Percentiles rank a stretch among this genome's conserved stretches.
Evolutionary conservation across 139 green algal species (phyloP).

Genomic region (Pleodorina starrii): DNA sequence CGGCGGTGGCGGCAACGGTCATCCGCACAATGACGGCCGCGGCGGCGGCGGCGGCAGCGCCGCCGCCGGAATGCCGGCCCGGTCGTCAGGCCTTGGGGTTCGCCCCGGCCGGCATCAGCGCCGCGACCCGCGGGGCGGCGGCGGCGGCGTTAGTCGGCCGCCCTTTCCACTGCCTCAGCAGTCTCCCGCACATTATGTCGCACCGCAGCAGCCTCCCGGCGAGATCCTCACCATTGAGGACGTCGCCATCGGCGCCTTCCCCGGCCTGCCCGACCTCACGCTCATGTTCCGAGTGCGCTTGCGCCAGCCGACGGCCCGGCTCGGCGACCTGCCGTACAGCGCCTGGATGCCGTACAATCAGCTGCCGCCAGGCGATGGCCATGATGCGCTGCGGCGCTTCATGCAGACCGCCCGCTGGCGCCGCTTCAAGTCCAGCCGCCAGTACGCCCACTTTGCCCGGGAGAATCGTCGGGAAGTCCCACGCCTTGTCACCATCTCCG

Average conservation of each 20-base stretch:
- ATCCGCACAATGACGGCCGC: no score
- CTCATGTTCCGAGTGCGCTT: constrained; percentile 37
- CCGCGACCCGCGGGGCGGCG: neutral
- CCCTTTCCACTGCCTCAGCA: neutral
- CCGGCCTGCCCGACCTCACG: neutral
- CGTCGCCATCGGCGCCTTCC: constrained; percentile 16
- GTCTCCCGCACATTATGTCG: neutral
- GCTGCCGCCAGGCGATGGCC: neutral
- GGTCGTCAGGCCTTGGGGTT: no score
- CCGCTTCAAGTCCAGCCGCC: neutral
- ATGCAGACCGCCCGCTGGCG: constrained; percentile 26
- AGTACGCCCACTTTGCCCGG: constrained; percentile 1
- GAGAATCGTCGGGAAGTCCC: neutral
- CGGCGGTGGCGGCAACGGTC: neutral
- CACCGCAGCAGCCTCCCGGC: neutral
- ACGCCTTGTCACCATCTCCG: constrained; percentile 1
- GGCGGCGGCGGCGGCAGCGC: no score
- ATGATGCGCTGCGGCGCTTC: constrained; percentile 41
- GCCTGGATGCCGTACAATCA: constrained; percentile 32
- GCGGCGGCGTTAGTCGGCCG: neutral
- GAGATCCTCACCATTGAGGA: constrained; percentile 29
- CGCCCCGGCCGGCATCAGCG: neutral
- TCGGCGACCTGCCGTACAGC: constrained; percentile 22
- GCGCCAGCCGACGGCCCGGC: neutral
- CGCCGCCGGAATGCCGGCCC: no score